Evolutionary conservation across 441 rosid species (phyloP), one percentile per base, ranked within the genome.

Genomic region (Capsella rubella): DNA sequence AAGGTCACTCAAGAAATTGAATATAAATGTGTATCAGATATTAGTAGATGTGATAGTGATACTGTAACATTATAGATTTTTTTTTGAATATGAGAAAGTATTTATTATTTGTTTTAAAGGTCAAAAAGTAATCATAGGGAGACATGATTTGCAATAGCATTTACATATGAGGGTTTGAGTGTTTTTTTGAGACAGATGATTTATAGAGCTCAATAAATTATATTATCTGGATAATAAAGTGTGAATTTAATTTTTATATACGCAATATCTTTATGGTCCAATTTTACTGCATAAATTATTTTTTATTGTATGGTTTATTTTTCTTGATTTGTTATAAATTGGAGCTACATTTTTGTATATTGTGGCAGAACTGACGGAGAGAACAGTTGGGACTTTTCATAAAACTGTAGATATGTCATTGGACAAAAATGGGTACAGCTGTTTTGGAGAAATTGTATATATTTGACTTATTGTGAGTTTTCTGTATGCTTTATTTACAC

Each of bases 391-490:
- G 61, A 63, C 66, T 47, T 54, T 76, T 76, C 46, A 68, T 53
- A 64, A 49, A 47, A 64, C 71, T 70, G 75, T 46, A 39, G 39
- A 37, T 28, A 54, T 56, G 43, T 58, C 67, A 76, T 56, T 64
- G 75, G 79, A 46, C 61, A 64, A 49, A 76, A 63, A 70, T 64
- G 79, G 60, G 29, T 70, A 70, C 79, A 76, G 79, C 75, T 69
- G 55, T 64, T 76, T 34, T 43, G 10, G 50, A 9, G 40, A 25
- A 51, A 54, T 34, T 31, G 4, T 32, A n/a, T 37, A 32, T 12
- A 37, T 21, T 21, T 61, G 71, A 34, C 2, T 6, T 6, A 34
- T 34, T 34, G 37, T 34, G 37, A 34, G 37, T 34, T 34, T 6
- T 21, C 25, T 21, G 25, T 21, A 21, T 21, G 25, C 25, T 21